Base-by-base conservation (phyloP, 169 alveolate species). In the Plasmodium coatneyi region DNA sequence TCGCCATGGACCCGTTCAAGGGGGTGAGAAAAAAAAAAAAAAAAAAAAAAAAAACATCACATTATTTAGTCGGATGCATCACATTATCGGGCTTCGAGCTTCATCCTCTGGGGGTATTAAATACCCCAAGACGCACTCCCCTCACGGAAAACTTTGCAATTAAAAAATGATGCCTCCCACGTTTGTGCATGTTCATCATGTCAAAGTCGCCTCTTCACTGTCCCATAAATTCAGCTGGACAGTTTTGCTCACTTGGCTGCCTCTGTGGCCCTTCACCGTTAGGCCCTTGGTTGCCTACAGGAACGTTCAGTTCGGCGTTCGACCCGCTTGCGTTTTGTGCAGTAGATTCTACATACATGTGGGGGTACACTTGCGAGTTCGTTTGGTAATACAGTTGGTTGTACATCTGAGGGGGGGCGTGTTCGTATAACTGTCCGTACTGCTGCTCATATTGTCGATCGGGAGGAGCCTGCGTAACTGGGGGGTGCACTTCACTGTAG, bases 361-460 rank as follows among this genome's bases (percentile, higher is more conserved):
- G 34, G 56, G 34, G 36, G 52, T 60, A 22, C 80, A 82, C 41
- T n/a, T 82, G 49, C 52, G 34, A 80, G 22, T 56, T 16, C 5
- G 56, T 28, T 52, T 49, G 39, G 79, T 12, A 19, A 19, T 49
- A 72, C 28, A 56, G 22, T 52, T 82, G 34, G 14, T 25, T 54
- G 22, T 56, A 16, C 90, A 41, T 82, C 7, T 82, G 80, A 80
- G 2, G 90, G 60, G 36, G 60, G 19, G 30, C 76, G 3, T 66
- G 30, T 25, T 66, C 36, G 30, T 66, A 19, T 9, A 6, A 3
- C 5, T 66, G 76, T 7, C 36, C 41, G n/a, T 28, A 66, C 30
- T 66, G 30, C 34, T 19, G 76, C n/a, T 66, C 76, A 66, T 66
- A 49, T 49, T 49, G 25, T 22, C 22, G 19, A 49, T 4, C 60